A percentile compares a stretch with the other conserved stretches of the same genome.
Evolutionary conservation across 495 filamentous ascomycete species (phyloP).

Genomic region (Aspergillus campestris): DNA sequence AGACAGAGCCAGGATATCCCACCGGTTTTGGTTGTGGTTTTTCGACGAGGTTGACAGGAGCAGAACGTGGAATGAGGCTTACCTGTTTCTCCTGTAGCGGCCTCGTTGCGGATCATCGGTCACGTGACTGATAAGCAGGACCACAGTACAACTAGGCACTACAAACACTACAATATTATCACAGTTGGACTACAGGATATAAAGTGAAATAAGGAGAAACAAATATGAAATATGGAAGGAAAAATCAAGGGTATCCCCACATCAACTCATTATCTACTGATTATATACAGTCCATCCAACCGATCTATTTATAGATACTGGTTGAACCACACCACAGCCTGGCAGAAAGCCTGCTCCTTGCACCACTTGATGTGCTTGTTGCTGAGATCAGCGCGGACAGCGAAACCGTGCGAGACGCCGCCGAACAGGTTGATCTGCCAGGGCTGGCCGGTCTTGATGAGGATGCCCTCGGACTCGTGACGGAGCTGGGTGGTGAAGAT

Average conservation of each 20-base stretch:
- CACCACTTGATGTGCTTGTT: constrained; percentile 59
- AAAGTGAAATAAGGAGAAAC: too few species aligned
- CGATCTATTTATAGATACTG: constrained; percentile 38
- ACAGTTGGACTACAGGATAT: too few species aligned
- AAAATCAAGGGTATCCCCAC: background rate
- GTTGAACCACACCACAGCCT: constrained; percentile 76
- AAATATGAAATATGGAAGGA: too few species aligned
- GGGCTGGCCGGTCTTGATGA: constrained; percentile 52
- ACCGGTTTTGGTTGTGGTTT: too few species aligned
- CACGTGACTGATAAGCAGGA: too few species aligned
- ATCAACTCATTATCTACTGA: constrained; percentile 3
- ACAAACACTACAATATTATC: too few species aligned
- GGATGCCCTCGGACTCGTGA: constrained; percentile 49
- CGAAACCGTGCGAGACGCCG: constrained; percentile 70
- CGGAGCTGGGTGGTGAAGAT: constrained; percentile 75
- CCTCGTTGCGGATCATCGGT: too few species aligned
- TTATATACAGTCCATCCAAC: background rate
- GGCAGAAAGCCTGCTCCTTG: constrained; percentile 78
- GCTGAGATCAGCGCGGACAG: constrained; percentile 58
- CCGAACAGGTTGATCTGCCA: constrained; percentile 81
- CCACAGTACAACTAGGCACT: too few species aligned
- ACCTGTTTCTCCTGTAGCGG: too few species aligned
- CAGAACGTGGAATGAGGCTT: too few species aligned
- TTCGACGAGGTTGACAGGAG: too few species aligned
- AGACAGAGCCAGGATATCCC: too few species aligned